These are phyloP conservation scores for Nannochloropsis gaditana DNA, from an alignment of 108 stramenopile species.

Conservation along the genomic window DNA sequence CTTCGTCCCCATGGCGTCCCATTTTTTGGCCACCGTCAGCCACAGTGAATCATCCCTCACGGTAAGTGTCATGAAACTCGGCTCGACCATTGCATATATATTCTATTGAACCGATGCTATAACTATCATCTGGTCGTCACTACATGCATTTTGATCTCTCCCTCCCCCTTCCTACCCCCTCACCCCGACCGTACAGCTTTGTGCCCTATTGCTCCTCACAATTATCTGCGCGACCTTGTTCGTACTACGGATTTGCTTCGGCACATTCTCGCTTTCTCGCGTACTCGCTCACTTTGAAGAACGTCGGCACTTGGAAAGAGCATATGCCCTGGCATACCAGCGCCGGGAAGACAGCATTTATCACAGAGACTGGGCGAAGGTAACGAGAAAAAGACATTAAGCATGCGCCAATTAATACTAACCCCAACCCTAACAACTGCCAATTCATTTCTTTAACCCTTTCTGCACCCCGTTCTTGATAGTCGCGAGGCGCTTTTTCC, in stretches of 20 bases:
- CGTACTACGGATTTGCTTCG: background rate
- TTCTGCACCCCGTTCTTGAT: background rate
- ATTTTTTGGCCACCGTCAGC: no score
- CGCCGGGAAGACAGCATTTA: background rate
- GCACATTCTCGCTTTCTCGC: background rate
- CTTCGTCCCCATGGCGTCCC: no score
- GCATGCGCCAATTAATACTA: no score
- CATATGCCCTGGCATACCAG: background rate
- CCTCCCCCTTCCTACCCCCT: background rate
- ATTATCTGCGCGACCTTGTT: background rate
- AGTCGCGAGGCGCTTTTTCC: background rate
- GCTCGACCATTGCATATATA: no score
- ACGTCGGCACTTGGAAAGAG: background rate
- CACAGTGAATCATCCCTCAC: no score
- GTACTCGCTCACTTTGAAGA: background rate
- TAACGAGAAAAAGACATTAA: background rate
- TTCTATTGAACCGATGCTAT: no score
- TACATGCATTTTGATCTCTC: no score
- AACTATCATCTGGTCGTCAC: no score
- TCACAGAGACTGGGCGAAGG: background rate
- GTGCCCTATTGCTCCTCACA: background rate
- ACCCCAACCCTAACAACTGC: no score
- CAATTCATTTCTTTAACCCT: background rate
- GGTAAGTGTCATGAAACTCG: no score
- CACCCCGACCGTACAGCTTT: background rate